Evolutionary conservation across 495 filamentous ascomycete species (phyloP).

Genomic region (Darksidea phi): DNA sequence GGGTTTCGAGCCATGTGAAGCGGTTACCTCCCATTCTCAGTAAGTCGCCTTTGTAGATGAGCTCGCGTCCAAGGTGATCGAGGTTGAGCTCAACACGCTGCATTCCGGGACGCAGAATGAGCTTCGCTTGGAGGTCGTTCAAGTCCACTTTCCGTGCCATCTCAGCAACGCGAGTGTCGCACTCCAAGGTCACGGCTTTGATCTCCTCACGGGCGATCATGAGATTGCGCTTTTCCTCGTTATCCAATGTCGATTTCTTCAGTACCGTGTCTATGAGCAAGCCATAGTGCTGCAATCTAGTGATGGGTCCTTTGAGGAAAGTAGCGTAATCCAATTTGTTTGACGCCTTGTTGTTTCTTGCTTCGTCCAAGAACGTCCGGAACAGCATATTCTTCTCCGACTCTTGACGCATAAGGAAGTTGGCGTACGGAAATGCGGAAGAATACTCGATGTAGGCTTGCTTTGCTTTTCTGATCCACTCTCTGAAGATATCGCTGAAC

Average conservation of each 20-base stretch:
- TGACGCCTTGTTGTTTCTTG: constrained; percentile 74
- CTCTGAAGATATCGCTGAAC: constrained; percentile 95
- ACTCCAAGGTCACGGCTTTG: constrained; percentile 85
- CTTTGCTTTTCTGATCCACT: constrained; percentile 97
- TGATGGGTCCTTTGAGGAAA: constrained; percentile 91
- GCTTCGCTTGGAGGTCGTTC: constrained; percentile 75
- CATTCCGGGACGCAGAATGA: constrained; percentile 84
- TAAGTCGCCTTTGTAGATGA: constrained; percentile 86
- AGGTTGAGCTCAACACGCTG: constrained; percentile 84
- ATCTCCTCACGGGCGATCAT: constrained; percentile 91
- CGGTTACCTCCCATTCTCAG: constrained; percentile 82
- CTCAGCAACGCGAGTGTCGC: constrained; percentile 91
- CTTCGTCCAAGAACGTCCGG: constrained; percentile 77
- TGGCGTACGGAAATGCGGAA: constrained; percentile 79
- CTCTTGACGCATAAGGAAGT: constrained; percentile 80
- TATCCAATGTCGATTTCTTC: constrained; percentile 78
- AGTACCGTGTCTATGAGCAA: constrained; percentile 79
- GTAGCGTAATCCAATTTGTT: constrained; percentile 90
- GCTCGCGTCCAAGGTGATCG: constrained; percentile 83
- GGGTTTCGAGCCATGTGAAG: constrained; percentile 87
- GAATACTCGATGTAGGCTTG: constrained; percentile 89
- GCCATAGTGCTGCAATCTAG: constrained; percentile 84
- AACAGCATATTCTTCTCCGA: constrained; percentile 82
- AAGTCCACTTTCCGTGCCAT: constrained; percentile 89
- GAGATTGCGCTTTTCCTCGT: constrained; percentile 87